Evolutionary conservation across 176 grass and related monocot species (phyloP).

Genomic region (Triticum timopheevii): DNA sequence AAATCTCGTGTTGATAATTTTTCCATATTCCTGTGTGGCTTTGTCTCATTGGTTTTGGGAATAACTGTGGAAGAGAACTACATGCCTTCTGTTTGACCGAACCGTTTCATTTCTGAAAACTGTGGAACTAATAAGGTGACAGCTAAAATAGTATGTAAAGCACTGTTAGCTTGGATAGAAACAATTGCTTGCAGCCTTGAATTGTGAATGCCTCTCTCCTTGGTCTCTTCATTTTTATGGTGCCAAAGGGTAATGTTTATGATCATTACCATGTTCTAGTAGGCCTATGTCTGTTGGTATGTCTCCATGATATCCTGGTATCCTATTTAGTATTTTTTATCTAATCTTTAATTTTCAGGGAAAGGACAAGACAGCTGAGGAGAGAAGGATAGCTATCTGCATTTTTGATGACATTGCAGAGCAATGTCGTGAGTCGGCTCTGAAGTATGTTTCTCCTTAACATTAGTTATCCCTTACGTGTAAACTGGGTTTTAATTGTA

Average conservation of each 20-base stretch:
- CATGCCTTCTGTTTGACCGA: not conserved
- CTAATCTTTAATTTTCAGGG: slow-evolving; percentile 55
- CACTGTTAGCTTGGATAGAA: not conserved
- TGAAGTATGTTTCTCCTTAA: slow-evolving; percentile 51
- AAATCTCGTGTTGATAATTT: not conserved
- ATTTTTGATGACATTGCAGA: slow-evolving; percentile 98
- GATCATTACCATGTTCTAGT: not conserved
- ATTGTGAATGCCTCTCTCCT: not conserved
- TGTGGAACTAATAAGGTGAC: not conserved
- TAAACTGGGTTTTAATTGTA: not conserved
- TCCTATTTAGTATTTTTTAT: not conserved
- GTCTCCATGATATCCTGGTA: not conserved
- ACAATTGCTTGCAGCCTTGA: not conserved
- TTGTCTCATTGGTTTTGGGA: not conserved
- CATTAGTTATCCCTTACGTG: not conserved
- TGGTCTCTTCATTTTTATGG: not conserved
- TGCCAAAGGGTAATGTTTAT: not conserved
- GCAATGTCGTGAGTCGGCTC: slow-evolving; percentile 84
- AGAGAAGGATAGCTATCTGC: slow-evolving; percentile 99
- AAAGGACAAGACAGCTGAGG: slow-evolving; percentile 95
- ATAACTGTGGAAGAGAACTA: not conserved
- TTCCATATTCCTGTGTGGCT: not conserved
- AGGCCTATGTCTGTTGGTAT: slow-evolving; percentile 9
- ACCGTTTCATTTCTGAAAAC: not conserved
- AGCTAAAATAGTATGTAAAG: not conserved